Evolutionary conservation across 495 filamentous ascomycete genomes (phyloP).

Genomic region (Penicillium ochrochloron): DNA sequence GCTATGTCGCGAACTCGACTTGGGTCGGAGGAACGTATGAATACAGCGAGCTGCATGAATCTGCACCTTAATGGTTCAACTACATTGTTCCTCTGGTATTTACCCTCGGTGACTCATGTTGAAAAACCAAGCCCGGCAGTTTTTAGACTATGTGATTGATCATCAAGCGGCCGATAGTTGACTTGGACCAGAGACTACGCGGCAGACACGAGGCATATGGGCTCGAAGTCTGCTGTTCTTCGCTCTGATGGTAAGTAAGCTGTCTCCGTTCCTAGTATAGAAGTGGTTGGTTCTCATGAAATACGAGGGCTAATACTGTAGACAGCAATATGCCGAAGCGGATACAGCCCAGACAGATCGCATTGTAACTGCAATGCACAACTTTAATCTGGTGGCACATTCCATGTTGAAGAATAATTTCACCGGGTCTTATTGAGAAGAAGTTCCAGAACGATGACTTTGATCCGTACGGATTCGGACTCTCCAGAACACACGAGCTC

Average conservation of each 20-base stretch:
- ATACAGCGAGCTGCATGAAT: slow-evolving; percentile 64
- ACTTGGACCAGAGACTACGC: slow-evolving; percentile 59
- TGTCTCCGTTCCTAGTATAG: not conserved
- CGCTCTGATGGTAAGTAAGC: slow-evolving; percentile 36
- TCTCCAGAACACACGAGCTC: slow-evolving; percentile 56
- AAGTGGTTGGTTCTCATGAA: not conserved
- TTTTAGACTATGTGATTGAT: slow-evolving; percentile 54
- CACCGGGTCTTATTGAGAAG: slow-evolving; percentile 53
- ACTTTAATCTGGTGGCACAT: slow-evolving; percentile 39
- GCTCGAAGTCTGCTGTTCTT: slow-evolving; percentile 57
- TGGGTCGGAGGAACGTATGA: slow-evolving; percentile 62
- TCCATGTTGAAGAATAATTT: slow-evolving; percentile 57
- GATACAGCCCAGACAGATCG: slow-evolving; percentile 28
- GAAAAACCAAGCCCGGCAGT: slow-evolving; percentile 56
- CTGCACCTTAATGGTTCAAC: slow-evolving; percentile 69
- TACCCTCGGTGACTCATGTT: slow-evolving; percentile 56
- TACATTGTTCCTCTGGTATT: slow-evolving; percentile 68
- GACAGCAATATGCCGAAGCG: slow-evolving; percentile 48
- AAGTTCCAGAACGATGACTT: slow-evolving; percentile 38
- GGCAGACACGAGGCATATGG: slow-evolving; percentile 55
- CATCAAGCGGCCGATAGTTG: slow-evolving; percentile 62
- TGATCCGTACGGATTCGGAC: slow-evolving; percentile 48
- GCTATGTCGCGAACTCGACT: slow-evolving; percentile 55
- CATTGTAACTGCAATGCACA: slow-evolving; percentile 39
- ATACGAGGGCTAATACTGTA: not conserved